phyloP scores from a whole-genome alignment of 352 stramenopile species.

The Pythium rhizo-oryzae region DNA sequence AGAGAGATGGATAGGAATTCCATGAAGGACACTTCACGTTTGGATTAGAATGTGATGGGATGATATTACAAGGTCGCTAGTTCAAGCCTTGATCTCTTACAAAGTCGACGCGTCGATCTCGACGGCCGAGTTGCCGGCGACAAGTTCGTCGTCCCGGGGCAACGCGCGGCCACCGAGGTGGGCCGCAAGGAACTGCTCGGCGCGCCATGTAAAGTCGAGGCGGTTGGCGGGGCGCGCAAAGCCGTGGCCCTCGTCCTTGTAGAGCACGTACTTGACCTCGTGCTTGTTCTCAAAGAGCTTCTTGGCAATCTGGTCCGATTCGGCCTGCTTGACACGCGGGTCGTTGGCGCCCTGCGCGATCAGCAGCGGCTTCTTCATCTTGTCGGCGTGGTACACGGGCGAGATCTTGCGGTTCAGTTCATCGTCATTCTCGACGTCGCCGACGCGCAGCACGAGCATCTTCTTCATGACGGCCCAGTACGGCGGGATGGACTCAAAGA shows the following conservation, averaged over 20 bases:
- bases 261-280: constrained; percentile 80
- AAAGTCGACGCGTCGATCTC: constrained; percentile 37
- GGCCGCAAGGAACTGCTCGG: constrained; percentile 40
- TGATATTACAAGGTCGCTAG: too few species aligned
- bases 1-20: neutral
- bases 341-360: constrained; percentile 86
- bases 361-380: constrained; percentile 75
- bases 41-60: too few species aligned
- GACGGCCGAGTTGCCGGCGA: constrained; percentile 36
- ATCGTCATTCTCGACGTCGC: constrained; percentile 43
- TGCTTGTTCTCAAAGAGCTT: constrained; percentile 66
- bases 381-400: constrained; percentile 73
- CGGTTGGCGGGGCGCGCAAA: constrained; percentile 68
- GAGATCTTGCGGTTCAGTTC: constrained; percentile 48
- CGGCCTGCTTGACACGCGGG: constrained; percentile 67
- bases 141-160: constrained; percentile 28
- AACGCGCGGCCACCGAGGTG: constrained; percentile 37
- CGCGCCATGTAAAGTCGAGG: constrained; percentile 62
- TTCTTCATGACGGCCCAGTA: constrained; percentile 49
- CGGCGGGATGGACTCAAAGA: constrained; percentile 43
- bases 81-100: constrained; percentile 9
- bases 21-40: too few species aligned
- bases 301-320: constrained; percentile 79
- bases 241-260: constrained; percentile 82
- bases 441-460: constrained; percentile 44